Conservation (phyloP, 768 basidiomycete genomes). For the Boletellus ananiceps region DNA sequence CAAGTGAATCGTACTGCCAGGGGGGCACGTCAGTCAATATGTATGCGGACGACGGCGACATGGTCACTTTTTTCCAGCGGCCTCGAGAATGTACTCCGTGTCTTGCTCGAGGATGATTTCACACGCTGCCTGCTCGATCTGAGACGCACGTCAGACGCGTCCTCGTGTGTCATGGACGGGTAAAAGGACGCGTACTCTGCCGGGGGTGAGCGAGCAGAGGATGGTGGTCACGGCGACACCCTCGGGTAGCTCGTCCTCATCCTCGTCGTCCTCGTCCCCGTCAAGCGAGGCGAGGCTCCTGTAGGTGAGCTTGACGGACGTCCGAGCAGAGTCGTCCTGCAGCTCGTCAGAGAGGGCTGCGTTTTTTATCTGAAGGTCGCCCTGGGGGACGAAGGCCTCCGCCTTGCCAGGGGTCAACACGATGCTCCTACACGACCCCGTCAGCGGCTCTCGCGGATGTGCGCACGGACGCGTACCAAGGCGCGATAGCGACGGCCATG, state of each 20-base stretch:
- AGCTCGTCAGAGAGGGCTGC: slow-evolving; percentile 74
- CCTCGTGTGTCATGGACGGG: background rate
- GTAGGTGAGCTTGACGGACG: slow-evolving; percentile 66
- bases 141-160: slow-evolving; percentile 7
- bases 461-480: slow-evolving; percentile 48
- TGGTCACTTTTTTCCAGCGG: slow-evolving; percentile 77
- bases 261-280: slow-evolving; percentile 42
- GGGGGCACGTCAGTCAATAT: slow-evolving; percentile 6
- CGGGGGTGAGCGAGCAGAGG: slow-evolving; percentile 75
- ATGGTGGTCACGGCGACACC: slow-evolving; percentile 48
- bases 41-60: background rate
- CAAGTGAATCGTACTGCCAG: slow-evolving; percentile 61
- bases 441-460: slow-evolving; percentile 4
- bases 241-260: slow-evolving; percentile 35
- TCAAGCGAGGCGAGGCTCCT: slow-evolving; percentile 33
- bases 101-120: slow-evolving; percentile 69
- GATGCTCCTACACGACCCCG: slow-evolving; percentile 48
- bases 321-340: slow-evolving; percentile 53
- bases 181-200: slow-evolving; percentile 51
- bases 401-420: slow-evolving; percentile 54
- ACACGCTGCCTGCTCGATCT: slow-evolving; percentile 75
- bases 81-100: slow-evolving; percentile 61
- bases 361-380: slow-evolving; percentile 78
- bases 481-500: slow-evolving; percentile 60
- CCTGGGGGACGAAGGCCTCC: slow-evolving; percentile 53